phyloP scores from a whole-genome alignment of 2,329 filamentous ascomycete genomes.

The Ophiostoma tasmaniense region DNA sequence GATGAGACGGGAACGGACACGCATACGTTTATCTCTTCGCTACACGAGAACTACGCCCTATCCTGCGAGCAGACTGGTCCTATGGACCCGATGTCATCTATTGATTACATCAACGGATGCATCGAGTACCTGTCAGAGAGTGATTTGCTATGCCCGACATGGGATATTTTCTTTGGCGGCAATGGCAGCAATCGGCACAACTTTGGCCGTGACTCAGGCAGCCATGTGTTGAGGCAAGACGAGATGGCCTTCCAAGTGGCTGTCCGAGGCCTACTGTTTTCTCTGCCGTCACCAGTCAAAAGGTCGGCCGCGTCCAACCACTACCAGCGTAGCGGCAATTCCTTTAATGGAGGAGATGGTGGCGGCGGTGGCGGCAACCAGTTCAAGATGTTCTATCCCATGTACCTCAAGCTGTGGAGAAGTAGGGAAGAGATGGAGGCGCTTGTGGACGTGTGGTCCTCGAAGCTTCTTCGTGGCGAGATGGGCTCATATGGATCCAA shows the following conservation, averaged over 20 bases:
- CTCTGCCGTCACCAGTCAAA: constrained; percentile 77
- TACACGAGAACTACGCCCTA: constrained; percentile 71
- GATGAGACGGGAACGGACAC: constrained; percentile 91
- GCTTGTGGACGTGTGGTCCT: constrained; percentile 61
- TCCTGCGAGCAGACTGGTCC: constrained; percentile 60
- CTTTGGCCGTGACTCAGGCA: constrained; percentile 48
- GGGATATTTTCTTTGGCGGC: constrained; percentile 58
- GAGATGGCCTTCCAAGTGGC: constrained; percentile 91
- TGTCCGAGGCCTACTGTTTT: constrained; percentile 76
- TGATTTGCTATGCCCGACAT: constrained; percentile 72
- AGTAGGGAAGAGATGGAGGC: constrained; percentile 73
- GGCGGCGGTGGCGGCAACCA: constrained; percentile 48
- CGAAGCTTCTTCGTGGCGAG: constrained; percentile 50
- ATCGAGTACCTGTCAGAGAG: constrained; percentile 80
- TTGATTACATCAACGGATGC: constrained; percentile 76
- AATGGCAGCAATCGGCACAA: constrained; percentile 31
- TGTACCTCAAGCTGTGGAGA: constrained; percentile 74
- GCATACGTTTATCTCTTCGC: constrained; percentile 33
- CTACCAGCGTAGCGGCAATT: constrained; percentile 14
- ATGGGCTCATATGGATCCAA: constrained; percentile 37
- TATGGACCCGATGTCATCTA: constrained; percentile 48
- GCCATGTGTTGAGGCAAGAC: constrained; percentile 77
- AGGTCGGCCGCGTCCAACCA: constrained; percentile 43
- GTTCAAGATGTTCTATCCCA: constrained; percentile 88
- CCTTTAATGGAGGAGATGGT: constrained; percentile 20